Conservation (phyloP, 2,329 filamentous ascomycete species). For the Stachybotrys chlorohalonatus region DNA sequence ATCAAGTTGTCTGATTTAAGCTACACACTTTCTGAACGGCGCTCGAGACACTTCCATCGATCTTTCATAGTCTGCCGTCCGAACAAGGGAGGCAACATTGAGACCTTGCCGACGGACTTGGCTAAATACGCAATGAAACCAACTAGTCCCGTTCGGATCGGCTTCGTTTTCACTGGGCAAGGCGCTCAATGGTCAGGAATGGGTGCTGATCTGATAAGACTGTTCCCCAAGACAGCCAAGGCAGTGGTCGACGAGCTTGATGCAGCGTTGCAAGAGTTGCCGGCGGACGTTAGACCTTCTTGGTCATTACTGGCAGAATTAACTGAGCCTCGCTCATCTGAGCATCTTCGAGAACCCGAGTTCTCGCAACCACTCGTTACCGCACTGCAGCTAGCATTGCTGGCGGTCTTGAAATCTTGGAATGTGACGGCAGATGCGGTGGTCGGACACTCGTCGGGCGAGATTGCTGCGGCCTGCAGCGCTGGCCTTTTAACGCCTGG, state of each 20-base stretch:
- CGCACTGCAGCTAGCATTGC: slow-evolving; percentile 28
- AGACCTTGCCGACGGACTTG: background rate
- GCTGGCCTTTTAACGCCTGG: too few relatives aligned
- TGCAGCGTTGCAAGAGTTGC: background rate
- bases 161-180: slow-evolving; percentile 25
- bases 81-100: slow-evolving; percentile 1
- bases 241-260: slow-evolving; percentile 8
- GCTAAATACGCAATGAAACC: too few relatives aligned
- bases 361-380: slow-evolving; percentile 28
- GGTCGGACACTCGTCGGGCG: slow-evolving; percentile 26
- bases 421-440: slow-evolving; percentile 16
- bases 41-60: too few relatives aligned
- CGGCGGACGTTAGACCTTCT: slow-evolving; percentile 3
- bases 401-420: slow-evolving; percentile 19
- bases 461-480: slow-evolving; percentile 29
- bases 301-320: slow-evolving; percentile 15
- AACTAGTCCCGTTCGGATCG: too few relatives aligned
- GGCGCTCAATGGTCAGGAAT: slow-evolving; percentile 26
- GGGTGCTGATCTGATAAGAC: slow-evolving; percentile 18
- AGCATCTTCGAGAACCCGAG: slow-evolving; percentile 8
- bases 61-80: too few relatives aligned
- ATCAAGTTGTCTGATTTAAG: slow-evolving; percentile 13
- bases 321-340: slow-evolving; percentile 2
- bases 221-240: slow-evolving; percentile 5
- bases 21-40: slow-evolving; percentile 16